Base-by-base conservation (phyloP, 495 filamentous ascomycete species). In the Lasiosphaeris hirsuta region DNA sequence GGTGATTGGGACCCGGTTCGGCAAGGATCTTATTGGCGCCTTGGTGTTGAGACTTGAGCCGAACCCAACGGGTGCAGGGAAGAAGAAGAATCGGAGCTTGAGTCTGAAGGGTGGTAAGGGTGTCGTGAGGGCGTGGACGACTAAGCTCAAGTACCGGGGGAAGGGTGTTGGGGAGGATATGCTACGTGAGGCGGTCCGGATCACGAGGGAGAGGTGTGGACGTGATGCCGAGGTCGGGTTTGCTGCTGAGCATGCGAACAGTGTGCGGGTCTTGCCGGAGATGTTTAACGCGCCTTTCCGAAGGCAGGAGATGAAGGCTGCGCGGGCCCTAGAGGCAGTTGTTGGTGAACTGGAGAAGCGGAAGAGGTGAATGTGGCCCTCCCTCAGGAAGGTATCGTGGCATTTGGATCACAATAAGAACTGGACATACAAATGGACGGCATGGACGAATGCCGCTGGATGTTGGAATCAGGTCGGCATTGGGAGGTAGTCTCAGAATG, bases 91-190 rank as follows among this genome's bases (percentile, higher is more conserved):
- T 30, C 59, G 68, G 35, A 59, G 51, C 39, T 60, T 67, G 19
- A 48, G 67, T 59, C 61, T 67, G 15, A 65, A 60, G 38, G 82
- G 74, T 9, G 81, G 76, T 30, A 67, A 70, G 50, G 80, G 76
- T 4, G 70, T 88, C 14, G 84, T 93, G 45, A 75, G 86, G 18
- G 90, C 87, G 0, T 92, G 90, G 88, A 89, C 90, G 3, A 87
- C 90, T 0, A 76, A 79, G 66, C 58, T 83, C 57, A 74, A 69
- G 60, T 92, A 89, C 67, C 78, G 91, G 10, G 72, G 81, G 5
- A 76, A 76, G 51, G 90, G 90, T 0, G 70, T 95, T 7, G 91
- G 90, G 4, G 72, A 63, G 13, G 85, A 80, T 19, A 71, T 96
- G 66, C 70, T 95, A 51, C 79, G 86, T 52, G 81, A 85, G 59